Percentiles rank a stretch among this genome's conserved stretches.
Evolutionary conservation across 495 filamentous ascomycete species (phyloP).

Genomic region (Trypethelium eluteriae): DNA sequence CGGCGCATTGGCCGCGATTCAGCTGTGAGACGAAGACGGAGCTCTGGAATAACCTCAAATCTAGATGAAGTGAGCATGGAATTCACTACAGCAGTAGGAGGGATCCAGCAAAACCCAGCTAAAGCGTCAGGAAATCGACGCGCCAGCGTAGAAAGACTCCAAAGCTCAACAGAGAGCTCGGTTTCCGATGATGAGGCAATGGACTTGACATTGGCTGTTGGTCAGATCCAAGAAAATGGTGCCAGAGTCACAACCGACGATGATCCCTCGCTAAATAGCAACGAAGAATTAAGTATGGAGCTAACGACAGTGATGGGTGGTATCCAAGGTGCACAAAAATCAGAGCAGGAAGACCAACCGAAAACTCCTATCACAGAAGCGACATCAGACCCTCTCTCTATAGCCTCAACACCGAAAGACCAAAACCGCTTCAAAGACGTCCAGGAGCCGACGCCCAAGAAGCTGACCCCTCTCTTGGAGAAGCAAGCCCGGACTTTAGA

Average conservation of each 20-base stretch:
- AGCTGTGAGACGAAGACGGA: slow-evolving; percentile 18
- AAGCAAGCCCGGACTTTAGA: slow-evolving; percentile 23
- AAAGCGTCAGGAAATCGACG: slow-evolving; percentile 21
- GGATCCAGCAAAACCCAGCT: slow-evolving; percentile 45
- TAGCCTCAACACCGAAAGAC: slow-evolving; percentile 42
- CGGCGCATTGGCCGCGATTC: slow-evolving; percentile 17
- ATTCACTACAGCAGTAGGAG: slow-evolving; percentile 72
- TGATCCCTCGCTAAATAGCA: slow-evolving; percentile 40
- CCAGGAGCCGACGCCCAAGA: slow-evolving; percentile 36
- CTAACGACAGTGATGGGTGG: slow-evolving; percentile 67
- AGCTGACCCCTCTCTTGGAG: slow-evolving; percentile 43
- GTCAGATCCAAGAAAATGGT: slow-evolving; percentile 44
- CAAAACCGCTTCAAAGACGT: slow-evolving; percentile 47
- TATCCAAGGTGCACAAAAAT: slow-evolving; percentile 32
- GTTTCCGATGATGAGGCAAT: slow-evolving; percentile 48
- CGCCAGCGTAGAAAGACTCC: slow-evolving; percentile 23
- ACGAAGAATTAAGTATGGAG: slow-evolving; percentile 75
- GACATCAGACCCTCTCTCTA: slow-evolving; percentile 41
- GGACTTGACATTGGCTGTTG: slow-evolving; percentile 70
- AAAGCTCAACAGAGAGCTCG: slow-evolving; percentile 27
- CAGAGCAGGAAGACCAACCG: slow-evolving; percentile 17
- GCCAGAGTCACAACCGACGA: slow-evolving; percentile 13
- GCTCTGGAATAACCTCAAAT: slow-evolving; percentile 23
- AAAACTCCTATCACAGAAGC: slow-evolving; percentile 38
- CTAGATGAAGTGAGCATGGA: slow-evolving; percentile 47